Conservation (phyloP, 177 flowering plant genomes). For the Vitis hybrid region DNA sequence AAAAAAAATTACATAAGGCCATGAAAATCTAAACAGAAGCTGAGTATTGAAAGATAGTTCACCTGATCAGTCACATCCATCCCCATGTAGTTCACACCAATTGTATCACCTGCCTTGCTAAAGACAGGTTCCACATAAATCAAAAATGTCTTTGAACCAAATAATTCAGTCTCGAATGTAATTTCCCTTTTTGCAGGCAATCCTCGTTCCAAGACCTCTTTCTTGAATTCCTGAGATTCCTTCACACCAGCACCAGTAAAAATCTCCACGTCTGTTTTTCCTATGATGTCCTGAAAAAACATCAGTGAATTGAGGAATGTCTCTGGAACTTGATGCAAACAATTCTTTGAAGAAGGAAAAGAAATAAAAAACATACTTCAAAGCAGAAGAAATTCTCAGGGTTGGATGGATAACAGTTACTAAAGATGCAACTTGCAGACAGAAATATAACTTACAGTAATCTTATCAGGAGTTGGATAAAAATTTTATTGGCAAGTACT, state of each 20-base stretch:
- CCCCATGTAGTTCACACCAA: slow-evolving; percentile 95
- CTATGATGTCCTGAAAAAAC: slow-evolving; percentile 83
- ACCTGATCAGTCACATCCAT: slow-evolving; percentile 99
- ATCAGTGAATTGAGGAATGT: slow-evolving; percentile 20
- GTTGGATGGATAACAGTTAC: not conserved
- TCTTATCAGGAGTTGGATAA: slow-evolving; percentile 7
- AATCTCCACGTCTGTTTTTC: slow-evolving; percentile 93
- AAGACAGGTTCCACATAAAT: slow-evolving; percentile 95
- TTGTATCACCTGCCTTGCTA: slow-evolving; percentile 87
- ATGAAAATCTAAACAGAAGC: not conserved
- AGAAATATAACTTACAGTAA: not conserved
- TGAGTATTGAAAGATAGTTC: not conserved
- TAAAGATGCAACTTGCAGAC: no score
- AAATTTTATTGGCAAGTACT: slow-evolving; percentile 12
- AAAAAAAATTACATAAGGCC: not conserved
- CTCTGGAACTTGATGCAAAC: slow-evolving; percentile 5
- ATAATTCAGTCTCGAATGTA: slow-evolving; percentile 83
- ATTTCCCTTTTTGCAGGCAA: slow-evolving; percentile 86
- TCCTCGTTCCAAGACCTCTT: slow-evolving; percentile 88
- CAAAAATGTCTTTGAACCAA: slow-evolving; percentile 91
- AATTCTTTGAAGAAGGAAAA: not conserved
- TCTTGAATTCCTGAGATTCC: slow-evolving; percentile 90
- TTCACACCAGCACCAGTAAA: slow-evolving; percentile 87
- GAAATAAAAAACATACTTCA: not conserved
- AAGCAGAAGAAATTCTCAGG: not conserved